Conservation (phyloP, 2,329 filamentous ascomycete species). For the Alternaria sp. region DNA sequence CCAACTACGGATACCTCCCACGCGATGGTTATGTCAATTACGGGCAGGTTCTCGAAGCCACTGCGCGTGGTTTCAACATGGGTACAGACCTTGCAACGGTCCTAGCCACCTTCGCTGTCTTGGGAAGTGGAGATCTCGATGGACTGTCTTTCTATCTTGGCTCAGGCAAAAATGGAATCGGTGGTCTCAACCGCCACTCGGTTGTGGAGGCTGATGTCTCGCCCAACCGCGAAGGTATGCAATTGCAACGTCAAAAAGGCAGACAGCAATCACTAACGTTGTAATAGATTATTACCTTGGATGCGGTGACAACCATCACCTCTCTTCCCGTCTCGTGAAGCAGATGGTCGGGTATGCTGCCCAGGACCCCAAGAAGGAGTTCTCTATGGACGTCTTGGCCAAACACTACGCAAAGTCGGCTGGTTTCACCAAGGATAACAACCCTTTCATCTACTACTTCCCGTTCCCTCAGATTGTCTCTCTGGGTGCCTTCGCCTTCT, state of each 20-base stretch:
- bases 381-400: slow-evolving; percentile 40
- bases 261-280: no score
- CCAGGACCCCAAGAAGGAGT: slow-evolving; percentile 31
- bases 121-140: slow-evolving; percentile 32
- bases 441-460: no score
- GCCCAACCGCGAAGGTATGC: no score
- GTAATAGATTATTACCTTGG: slow-evolving; percentile 26
- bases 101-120: slow-evolving; percentile 36
- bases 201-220: no score
- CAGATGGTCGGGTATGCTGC: slow-evolving; percentile 21
- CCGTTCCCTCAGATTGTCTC: no score
- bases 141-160: slow-evolving; percentile 31
- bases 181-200: no score
- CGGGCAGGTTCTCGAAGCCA: slow-evolving; percentile 25
- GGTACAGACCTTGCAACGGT: slow-evolving; percentile 41
- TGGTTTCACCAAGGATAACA: no score
- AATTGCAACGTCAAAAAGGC: no score
- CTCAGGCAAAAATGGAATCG: not conserved
- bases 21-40: slow-evolving; percentile 50
- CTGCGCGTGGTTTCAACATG: slow-evolving; percentile 34
- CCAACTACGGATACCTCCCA: slow-evolving; percentile 61
- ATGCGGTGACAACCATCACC: slow-evolving; percentile 54
- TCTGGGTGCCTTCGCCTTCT: no score
- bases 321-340: slow-evolving; percentile 34
- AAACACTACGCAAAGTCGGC: slow-evolving; percentile 11